phyloP scores from a whole-genome alignment of 352 stramenopile species.

The Phytophthora kernoviae region DNA sequence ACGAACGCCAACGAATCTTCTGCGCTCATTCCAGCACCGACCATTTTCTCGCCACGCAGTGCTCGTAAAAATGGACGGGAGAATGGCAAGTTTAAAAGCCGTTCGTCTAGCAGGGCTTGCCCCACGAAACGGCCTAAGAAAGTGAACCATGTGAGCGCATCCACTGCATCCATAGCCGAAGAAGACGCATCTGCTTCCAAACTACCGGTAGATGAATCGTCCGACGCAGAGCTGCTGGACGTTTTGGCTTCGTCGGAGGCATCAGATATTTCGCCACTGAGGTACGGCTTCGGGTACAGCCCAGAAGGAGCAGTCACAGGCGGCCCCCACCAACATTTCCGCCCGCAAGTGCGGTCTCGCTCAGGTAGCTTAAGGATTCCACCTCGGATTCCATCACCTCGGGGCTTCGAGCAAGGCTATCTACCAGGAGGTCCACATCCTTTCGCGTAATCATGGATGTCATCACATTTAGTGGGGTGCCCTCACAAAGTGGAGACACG shows the following conservation, averaged over 20 bases:
- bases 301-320: constrained; percentile 59
- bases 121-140: constrained; percentile 75
- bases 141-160: constrained; percentile 63
- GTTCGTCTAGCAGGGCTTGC: constrained; percentile 83
- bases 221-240: background rate
- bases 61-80: constrained; percentile 72
- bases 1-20: constrained; percentile 66
- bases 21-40: constrained; percentile 42
- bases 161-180: constrained; percentile 21
- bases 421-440: constrained; percentile 58
- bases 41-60: constrained; percentile 59
- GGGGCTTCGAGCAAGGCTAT: constrained; percentile 44
- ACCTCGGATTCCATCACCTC: constrained; percentile 74
- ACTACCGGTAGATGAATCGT: background rate
- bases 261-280: constrained; percentile 2
- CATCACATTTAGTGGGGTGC: constrained; percentile 64
- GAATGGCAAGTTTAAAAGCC: constrained; percentile 82
- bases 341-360: constrained; percentile 38
- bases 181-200: constrained; percentile 19
- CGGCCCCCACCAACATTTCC: constrained; percentile 30
- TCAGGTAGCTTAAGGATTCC: constrained; percentile 62
- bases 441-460: constrained; percentile 43
- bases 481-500: constrained; percentile 74
- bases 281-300: constrained; percentile 55
- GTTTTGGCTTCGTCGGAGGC: constrained; percentile 21